These are phyloP conservation scores for Endoconidiophora polonica DNA, from an alignment of 2,329 filamentous ascomycete species.

Conservation along the genomic window DNA sequence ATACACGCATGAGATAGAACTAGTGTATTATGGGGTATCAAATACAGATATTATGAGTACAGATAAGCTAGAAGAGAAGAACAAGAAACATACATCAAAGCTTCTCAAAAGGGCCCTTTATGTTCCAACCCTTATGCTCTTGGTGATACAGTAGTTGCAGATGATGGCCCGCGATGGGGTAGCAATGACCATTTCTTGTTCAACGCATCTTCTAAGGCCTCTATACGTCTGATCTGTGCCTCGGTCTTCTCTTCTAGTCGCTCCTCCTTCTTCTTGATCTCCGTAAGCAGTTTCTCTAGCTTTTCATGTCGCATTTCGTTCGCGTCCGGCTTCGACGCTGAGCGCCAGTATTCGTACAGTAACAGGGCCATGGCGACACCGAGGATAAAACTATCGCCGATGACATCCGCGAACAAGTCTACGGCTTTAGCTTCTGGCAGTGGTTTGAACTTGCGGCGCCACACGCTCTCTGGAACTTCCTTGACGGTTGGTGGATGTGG, in stretches of 20 bases:
- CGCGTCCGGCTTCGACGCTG: conserved; percentile 41
- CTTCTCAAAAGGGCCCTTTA: too few species aligned
- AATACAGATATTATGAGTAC: too few species aligned
- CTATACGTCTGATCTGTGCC: conserved; percentile 30
- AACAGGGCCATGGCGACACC: conserved; percentile 39
- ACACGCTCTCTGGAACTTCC: conserved; percentile 27
- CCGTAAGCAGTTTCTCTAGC: conserved; percentile 31
- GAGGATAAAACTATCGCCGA: conserved; percentile 47
- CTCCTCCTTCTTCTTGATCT: conserved; percentile 31
- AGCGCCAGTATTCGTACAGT: conserved; percentile 44
- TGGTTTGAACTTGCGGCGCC: conserved; percentile 44
- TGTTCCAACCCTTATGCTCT: too few species aligned
- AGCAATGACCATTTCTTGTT: conserved; percentile 36
- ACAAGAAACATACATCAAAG: too few species aligned
- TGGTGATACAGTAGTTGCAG: too few species aligned
- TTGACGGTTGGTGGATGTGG: conserved; percentile 7
- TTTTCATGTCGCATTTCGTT: conserved; percentile 37
- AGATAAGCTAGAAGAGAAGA: too few species aligned
- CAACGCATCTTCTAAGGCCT: conserved; percentile 35
- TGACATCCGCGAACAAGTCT: conserved; percentile 48
- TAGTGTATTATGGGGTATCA: too few species aligned
- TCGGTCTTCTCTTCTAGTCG: conserved; percentile 31
- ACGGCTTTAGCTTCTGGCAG: conserved; percentile 50
- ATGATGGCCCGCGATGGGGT: conserved; percentile 17
- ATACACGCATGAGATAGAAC: too few species aligned